Conservation (phyloP, 1,139 yeast genomes). For the Trichomonascaceae sp. region DNA sequence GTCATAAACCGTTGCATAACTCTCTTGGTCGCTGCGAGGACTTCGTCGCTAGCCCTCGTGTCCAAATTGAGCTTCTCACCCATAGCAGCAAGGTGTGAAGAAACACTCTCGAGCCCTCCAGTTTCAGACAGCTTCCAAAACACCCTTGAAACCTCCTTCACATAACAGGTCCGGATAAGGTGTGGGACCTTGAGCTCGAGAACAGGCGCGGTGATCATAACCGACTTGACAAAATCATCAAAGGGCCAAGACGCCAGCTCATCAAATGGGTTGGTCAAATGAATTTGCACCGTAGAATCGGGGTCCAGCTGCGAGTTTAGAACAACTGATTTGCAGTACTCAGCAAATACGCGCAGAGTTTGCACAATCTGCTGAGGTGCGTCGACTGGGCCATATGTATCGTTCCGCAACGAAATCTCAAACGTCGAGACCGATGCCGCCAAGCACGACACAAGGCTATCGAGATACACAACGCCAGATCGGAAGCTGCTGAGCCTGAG, state of each 20-base stretch:
- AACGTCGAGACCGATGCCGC: constrained; percentile 46
- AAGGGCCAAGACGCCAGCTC: constrained; percentile 2
- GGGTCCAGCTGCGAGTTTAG: constrained; percentile 1
- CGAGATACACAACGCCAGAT: constrained; percentile 1
- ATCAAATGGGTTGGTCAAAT: constrained; percentile 2
- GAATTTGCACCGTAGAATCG: constrained; percentile 2
- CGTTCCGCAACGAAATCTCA: constrained; percentile 59
- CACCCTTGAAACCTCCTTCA: constrained; percentile 2
- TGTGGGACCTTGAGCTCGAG: constrained; percentile 2
- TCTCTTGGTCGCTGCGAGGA: background rate
- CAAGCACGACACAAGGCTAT: constrained; percentile 26
- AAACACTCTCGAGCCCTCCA: too few species aligned
- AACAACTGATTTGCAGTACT: constrained; percentile 11
- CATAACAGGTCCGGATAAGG: constrained; percentile 3
- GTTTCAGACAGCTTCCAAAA: constrained; percentile 3
- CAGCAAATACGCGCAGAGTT: constrained; percentile 39
- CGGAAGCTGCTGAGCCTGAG: background rate
- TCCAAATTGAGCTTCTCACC: background rate
- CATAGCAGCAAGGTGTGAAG: too few species aligned
- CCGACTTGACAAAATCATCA: constrained; percentile 5
- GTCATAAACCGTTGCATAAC: background rate
- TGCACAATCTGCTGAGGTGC: constrained; percentile 47
- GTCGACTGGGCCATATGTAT: constrained; percentile 28
- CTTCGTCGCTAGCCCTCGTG: too few species aligned
- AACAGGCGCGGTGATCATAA: constrained; percentile 5